A percentile compares a stretch with the other conserved stretches of the same genome.
These are phyloP conservation scores for Climacium dendroides DNA, from an alignment of 225 moss, liverwort and hornwort genomes.

Conservation along the genomic window DNA sequence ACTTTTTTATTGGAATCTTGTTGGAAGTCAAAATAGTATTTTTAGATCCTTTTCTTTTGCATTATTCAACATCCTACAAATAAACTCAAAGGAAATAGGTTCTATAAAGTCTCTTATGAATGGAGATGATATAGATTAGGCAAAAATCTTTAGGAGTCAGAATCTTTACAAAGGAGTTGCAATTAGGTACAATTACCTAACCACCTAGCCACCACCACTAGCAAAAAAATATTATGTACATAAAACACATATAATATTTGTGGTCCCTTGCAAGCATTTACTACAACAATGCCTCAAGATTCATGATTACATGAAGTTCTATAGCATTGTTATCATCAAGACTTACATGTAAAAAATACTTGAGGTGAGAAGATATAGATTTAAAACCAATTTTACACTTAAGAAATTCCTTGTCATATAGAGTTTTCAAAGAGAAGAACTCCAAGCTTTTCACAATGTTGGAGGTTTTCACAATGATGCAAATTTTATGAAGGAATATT, in stretches of 20 bases:
- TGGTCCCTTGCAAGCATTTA: background rate
- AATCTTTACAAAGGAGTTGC: background rate
- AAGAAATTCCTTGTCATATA: background rate
- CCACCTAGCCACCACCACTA: background rate
- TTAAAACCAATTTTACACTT: too few species aligned
- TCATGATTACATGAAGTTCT: background rate
- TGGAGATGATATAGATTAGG: background rate
- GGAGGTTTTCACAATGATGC: background rate
- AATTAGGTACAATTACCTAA: background rate
- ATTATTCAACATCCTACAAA: background rate
- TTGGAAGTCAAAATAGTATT: background rate
- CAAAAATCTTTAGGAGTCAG: background rate
- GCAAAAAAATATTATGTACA: background rate
- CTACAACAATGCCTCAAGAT: background rate
- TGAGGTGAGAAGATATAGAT: accelerated
- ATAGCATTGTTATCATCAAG: background rate
- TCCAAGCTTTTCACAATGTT: background rate
- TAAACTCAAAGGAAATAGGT: background rate
- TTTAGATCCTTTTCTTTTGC: background rate
- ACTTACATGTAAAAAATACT: background rate
- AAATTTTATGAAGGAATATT: background rate
- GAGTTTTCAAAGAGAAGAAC: background rate
- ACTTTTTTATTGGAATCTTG: too few species aligned
- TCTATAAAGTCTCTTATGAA: background rate
- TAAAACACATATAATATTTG: background rate